phyloP scores from a whole-genome alignment of 805 yeast species.

The Yarrowia divulgata region DNA sequence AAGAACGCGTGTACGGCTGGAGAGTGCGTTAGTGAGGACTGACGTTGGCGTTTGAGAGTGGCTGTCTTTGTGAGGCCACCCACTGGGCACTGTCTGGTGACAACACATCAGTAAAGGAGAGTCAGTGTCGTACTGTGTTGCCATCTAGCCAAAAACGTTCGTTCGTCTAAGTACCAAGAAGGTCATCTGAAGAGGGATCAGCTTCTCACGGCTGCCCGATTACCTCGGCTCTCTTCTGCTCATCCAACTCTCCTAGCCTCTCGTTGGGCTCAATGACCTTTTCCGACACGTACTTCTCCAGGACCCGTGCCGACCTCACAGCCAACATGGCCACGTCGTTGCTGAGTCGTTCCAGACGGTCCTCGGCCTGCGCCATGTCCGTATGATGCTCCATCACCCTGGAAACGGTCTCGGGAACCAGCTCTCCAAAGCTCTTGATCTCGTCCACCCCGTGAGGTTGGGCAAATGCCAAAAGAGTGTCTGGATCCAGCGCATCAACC shows the following conservation, averaged over 20 bases:
- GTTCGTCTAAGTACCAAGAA: too few relatives aligned
- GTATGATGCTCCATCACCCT: constrained; percentile 2
- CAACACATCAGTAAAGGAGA: too few relatives aligned
- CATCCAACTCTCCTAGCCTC: background rate
- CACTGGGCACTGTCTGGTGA: too few relatives aligned
- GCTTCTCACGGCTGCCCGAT: too few relatives aligned
- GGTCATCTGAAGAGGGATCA: too few relatives aligned
- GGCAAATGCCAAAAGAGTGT: background rate
- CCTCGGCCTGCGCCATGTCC: background rate
- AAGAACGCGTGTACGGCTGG: too few relatives aligned
- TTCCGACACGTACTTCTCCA: constrained; percentile 23
- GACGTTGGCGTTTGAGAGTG: too few relatives aligned
- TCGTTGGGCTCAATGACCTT: constrained; percentile 18
- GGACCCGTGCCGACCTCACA: background rate
- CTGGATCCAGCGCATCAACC: constrained; percentile 29
- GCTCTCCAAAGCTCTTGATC: constrained; percentile 5
- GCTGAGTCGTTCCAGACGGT: constrained; percentile 2
- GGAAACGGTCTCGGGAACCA: constrained; percentile 17
- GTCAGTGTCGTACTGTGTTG: too few relatives aligned
- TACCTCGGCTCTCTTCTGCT: too few relatives aligned
- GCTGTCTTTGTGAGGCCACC: too few relatives aligned
- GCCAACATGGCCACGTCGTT: constrained; percentile 13
- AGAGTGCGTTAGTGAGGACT: too few relatives aligned
- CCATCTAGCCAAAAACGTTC: too few relatives aligned
- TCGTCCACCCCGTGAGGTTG: constrained; percentile 28